Evolutionary conservation across 2,329 filamentous ascomycete genomes (phyloP), one percentile per base, ranked within the genome.

Genomic region (Bipolaris victoriae): DNA sequence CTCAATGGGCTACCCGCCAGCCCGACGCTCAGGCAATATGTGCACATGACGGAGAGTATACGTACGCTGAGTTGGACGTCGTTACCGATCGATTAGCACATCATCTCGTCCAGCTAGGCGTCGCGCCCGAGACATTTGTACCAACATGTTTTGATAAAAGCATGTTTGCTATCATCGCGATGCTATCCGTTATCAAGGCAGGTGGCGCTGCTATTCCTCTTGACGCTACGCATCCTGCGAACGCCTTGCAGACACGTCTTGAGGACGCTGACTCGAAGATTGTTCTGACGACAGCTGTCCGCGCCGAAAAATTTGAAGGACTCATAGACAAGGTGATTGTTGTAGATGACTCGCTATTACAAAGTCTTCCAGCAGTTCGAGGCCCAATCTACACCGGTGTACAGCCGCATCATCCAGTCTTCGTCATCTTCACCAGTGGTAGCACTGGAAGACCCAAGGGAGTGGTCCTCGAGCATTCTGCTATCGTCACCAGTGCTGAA

Each of bases 111-210:
- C 53, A 68, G 15, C 62, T 74, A 7, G 75, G 73, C 5, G 63
- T 75, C 35, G 65, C 64, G 1, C 70, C 70, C 7, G 72, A 75
- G 47, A 51, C 67, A 0, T 72, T 75, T 36, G 72, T 78, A 0
- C 72, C 76, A 3, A 69, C 75, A 2, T 75, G 75, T 49, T 77
- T 78, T 40, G 75, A 78, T 44, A 79, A 79, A 62, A 76, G 71
- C 29, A 53, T 55, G 5, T 77, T 71, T 53, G 69, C 70, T 0
- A 57, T 75, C 7, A 67, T 79, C n/a, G 73, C 75, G 1, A 73
- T 76, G 67, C 66, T 78, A 7, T 72, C 71, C 5, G 70, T 77
- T 5, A 68, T 79, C 45, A 77, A 77, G 50, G 73, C 75, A 15
- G 76, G 77, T 20, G 76, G 69, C 7, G 72, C 72, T 22, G 71